Evolutionary conservation across 176 grass and related monocot species (phyloP).

Genomic region (Tuctoria greenei): DNA sequence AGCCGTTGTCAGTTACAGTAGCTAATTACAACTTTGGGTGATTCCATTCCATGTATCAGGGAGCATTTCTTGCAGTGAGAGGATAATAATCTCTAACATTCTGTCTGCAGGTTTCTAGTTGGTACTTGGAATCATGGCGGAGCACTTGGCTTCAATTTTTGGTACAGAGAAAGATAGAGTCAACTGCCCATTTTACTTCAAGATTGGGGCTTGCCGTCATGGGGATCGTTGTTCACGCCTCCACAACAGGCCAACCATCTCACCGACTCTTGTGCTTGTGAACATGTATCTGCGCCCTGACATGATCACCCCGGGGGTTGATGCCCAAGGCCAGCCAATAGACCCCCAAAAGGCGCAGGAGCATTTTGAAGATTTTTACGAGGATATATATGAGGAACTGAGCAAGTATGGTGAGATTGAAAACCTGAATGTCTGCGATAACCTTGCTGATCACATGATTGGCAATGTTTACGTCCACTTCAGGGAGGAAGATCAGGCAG

Average conservation of each 20-base stretch:
- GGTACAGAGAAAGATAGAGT: conserved; percentile 50
- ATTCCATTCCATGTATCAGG: background rate
- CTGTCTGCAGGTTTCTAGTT: conserved; percentile 34
- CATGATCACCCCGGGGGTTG: conserved; percentile 53
- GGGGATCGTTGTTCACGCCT: conserved; percentile 44
- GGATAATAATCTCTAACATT: conserved; percentile 14
- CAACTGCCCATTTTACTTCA: conserved; percentile 55
- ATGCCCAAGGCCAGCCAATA: conserved; percentile 46
- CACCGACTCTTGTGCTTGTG: conserved; percentile 42
- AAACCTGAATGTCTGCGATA: conserved; percentile 43
- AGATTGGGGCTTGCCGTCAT: conserved; percentile 52
- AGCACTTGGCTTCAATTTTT: conserved; percentile 54
- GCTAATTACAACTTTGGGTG: background rate
- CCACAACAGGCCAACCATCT: conserved; percentile 51
- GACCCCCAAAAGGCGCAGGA: conserved; percentile 48
- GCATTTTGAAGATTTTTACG: conserved; percentile 54
- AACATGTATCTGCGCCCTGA: conserved; percentile 52
- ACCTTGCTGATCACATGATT: conserved; percentile 52
- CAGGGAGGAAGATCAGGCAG: conserved; percentile 49
- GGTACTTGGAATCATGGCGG: conserved; percentile 32
- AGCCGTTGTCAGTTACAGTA: background rate
- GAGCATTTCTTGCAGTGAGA: conserved; percentile 2
- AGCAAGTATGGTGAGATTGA: conserved; percentile 56
- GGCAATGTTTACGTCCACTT: conserved; percentile 55
- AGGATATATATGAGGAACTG: conserved; percentile 53